phyloP scores from a whole-genome alignment of 1,284 basidiomycete genomes.

The Leucoagaricus sp. region DNA sequence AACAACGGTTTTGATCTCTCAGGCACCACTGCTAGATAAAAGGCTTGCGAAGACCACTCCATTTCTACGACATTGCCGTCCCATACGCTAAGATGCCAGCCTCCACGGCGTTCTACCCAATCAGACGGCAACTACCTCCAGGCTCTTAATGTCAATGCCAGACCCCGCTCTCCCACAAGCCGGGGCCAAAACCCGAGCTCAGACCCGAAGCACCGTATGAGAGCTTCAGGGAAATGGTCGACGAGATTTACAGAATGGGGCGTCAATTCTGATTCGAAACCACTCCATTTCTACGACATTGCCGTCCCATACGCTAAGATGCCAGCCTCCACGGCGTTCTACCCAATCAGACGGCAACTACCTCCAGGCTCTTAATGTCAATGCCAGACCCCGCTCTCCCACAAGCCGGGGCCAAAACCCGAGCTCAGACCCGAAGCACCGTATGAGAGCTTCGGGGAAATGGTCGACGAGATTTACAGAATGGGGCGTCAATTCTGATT shows the following conservation, averaged over 20 bases:
- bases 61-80: no score
- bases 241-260: constrained; percentile 1
- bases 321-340: not conserved
- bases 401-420: not conserved
- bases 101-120: not conserved
- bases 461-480: not conserved
- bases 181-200: not conserved
- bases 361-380: not conserved
- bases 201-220: not conserved
- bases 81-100: not conserved
- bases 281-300: no score
- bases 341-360: not conserved
- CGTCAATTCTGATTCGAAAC: not conserved
- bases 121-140: not conserved
- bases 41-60: no score
- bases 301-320: not conserved
- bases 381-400: not conserved
- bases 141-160: not conserved
- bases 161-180: not conserved
- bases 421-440: constrained; percentile 2
- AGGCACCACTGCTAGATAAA: no score
- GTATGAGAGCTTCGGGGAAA: not conserved
- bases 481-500: not conserved
- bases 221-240: not conserved
- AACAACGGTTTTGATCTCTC: no score